These are phyloP conservation scores for Globisporangium rhizosaccharum DNA, from an alignment of 352 stramenopile species.

Conservation along the genomic window DNA sequence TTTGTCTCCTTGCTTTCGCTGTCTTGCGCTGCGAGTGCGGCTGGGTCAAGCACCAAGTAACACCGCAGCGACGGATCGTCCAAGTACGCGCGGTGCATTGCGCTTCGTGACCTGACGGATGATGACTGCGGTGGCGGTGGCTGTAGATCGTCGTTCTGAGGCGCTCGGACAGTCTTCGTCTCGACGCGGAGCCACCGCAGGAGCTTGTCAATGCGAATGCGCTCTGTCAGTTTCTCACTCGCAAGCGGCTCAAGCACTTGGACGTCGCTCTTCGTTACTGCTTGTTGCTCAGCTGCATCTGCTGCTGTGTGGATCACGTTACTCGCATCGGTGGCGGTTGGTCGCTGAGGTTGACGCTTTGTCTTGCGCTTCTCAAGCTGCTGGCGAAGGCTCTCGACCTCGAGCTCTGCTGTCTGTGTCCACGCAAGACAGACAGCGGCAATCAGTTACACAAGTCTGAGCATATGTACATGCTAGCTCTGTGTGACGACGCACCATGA, in stretches of 20 bases:
- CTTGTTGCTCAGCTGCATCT: background rate
- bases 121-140: too few species aligned
- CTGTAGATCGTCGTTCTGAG: background rate
- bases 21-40: background rate
- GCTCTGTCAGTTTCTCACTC: conserved; percentile 14
- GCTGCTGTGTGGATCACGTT: background rate
- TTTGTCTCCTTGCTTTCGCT: conserved; percentile 2
- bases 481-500: conserved; percentile 12
- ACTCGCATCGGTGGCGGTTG: background rate
- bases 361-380: background rate
- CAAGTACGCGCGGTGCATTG: conserved; percentile 14
- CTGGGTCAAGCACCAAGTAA: conserved; percentile 22
- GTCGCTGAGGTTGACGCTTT: background rate
- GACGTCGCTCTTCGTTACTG: background rate
- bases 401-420: conserved; percentile 6
- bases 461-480: too few species aligned
- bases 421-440: background rate
- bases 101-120: too few species aligned
- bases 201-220: conserved; percentile 27
- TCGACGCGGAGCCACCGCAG: conserved; percentile 26
- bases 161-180: conserved; percentile 5
- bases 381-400: conserved; percentile 6
- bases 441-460: background rate
- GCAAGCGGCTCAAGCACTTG: conserved; percentile 11
- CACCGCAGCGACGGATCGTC: conserved; percentile 19